Base-by-base conservation (phyloP, 2,329 filamentous ascomycete genomes). In the Trichoderma sp. region DNA sequence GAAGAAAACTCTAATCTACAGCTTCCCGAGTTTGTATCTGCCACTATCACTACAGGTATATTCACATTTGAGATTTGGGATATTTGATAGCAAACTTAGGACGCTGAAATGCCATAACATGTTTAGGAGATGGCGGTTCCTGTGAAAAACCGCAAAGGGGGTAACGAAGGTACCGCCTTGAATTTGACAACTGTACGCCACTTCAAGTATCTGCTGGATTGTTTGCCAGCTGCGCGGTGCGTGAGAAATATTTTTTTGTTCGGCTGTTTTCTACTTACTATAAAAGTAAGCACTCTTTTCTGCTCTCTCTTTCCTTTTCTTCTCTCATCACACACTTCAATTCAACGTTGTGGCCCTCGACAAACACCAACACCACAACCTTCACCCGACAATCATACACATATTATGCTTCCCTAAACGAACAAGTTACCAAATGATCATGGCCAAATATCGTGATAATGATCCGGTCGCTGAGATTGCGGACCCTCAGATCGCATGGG, bases 71-170 rank as follows among this genome's bases (percentile, higher is more conserved):
- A 39, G 36, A 39, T 39, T 0, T 17, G 15, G 6, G 15, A 17
- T 17, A 8, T 15, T 17, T 3, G 15, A 39, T 39, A 43, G 6
- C 39, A 43, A 43, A 9, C 0, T n/a, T 43, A 0, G 7, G 15
- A 43, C 3, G 1, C 0, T 17, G 0, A 9, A 2, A 4, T 17
- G 15, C 7, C 1, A 17, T 9, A 1, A 1, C 15, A 43, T 9
- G 17, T 9, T 43, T n/a, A n/a, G 15, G 7, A 43, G 0, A 43
- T 43, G 17, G 39, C 0, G 1, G 6, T 43, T 43, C 1, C 7
- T 43, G 39, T 43, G 15, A 4, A 43, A n/a, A n/a, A 43, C 0
- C 36, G 3, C 15, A 43, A 28, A 28, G 6, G 5, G 1, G 15
- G 7, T n/a, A 17, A 43, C 1, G 15, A 43, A 43, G 15, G 3